Base-by-base conservation (phyloP, 768 basidiomycete species). In the Gloeostereum incarnatum region DNA sequence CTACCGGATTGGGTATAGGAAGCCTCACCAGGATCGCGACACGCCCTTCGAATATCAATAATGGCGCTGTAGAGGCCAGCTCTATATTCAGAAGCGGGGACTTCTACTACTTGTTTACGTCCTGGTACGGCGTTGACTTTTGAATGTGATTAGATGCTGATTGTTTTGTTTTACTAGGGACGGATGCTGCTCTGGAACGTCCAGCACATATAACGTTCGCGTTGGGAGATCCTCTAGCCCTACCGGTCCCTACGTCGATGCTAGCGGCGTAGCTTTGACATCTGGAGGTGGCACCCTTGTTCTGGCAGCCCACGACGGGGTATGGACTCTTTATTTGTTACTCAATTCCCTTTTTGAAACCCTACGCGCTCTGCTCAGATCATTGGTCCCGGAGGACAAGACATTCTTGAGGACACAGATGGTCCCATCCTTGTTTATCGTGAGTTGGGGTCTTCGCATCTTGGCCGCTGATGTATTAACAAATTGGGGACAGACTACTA, bases 131-230 rank as follows among this genome's bases (percentile, higher is more conserved):
- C 2, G 73, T 73, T 43, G 55, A 54, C 2, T 74, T 71, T 53
- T 74, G 73, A n/a, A n/a, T n/a, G n/a, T n/a, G n/a, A n/a, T n/a
- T n/a, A n/a, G n/a, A n/a, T n/a, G n/a, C n/a, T n/a, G n/a, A n/a
- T n/a, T n/a, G n/a, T n/a, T n/a, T n/a, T n/a, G n/a, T n/a, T n/a
- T n/a, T n/a, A n/a, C n/a, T n/a, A n/a, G n/a, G n/a, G n/a, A n/a
- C n/a, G n/a, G n/a, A n/a, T 75, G 73, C 54, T 75, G 74, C 52
- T 32, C 50, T 17, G 73, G 73, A 3, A 64, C 61, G 10, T 57
- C 54, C 8, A 72, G 71, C 53, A 77, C 73, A 0, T 77, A 77
- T 48, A 78, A 75, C 42, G 77, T 76, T 38, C 65, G 73, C 6
- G 73, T 78, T 23, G 72, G 71, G 16, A 61, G 75, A 21, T 30